phyloP scores from a whole-genome alignment of 441 rosid genomes.

The Isatis lusitanica region DNA sequence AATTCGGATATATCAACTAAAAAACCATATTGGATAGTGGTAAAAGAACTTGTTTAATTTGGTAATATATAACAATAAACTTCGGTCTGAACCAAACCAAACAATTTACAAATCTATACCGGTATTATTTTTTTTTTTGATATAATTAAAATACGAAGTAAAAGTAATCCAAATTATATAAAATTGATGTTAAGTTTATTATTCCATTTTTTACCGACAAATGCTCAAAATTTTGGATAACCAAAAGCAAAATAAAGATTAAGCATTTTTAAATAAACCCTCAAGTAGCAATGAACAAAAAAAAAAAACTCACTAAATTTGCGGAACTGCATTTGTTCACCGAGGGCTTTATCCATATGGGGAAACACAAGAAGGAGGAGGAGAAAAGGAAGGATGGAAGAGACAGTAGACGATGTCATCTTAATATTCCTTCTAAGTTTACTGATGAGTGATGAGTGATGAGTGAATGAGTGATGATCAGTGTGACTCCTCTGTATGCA shows the following conservation, averaged over 20 bases:
- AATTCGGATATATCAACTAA: neutral
- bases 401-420: neutral
- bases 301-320: slow-evolving; percentile 8
- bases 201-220: neutral
- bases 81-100: neutral
- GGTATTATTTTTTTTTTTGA: neutral
- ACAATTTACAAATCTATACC: neutral
- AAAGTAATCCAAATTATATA: neutral
- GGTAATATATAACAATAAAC: neutral
- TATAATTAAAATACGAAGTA: neutral
- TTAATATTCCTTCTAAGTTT: neutral
- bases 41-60: neutral
- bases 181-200: neutral
- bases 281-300: neutral
- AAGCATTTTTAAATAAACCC: neutral
- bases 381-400: slow-evolving; percentile 1
- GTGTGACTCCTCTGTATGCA: neutral
- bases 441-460: neutral
- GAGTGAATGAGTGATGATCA: neutral
- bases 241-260: neutral
- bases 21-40: neutral
- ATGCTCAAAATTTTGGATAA: neutral
- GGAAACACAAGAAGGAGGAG: slow-evolving; percentile 3
- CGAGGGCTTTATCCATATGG: neutral
- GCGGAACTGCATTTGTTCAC: neutral